Evolutionary conservation across 192 early-diverging fungal species (phyloP).

Genomic region (Coemansia sp.): DNA sequence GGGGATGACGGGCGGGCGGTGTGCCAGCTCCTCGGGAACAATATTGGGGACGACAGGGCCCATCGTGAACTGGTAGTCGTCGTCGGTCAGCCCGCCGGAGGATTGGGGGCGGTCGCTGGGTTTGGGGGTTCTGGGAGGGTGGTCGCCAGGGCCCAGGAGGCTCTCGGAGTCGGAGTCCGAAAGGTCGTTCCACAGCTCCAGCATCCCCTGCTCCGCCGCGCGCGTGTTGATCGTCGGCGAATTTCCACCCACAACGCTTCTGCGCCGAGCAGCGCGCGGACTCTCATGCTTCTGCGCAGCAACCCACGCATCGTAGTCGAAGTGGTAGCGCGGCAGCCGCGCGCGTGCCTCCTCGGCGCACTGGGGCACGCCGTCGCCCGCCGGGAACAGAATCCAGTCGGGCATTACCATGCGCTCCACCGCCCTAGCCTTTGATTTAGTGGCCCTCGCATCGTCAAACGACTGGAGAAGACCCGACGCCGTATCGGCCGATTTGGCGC

Average conservation of each 20-base stretch:
- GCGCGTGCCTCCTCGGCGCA: slow-evolving; percentile 42
- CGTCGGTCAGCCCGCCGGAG: slow-evolving; percentile 4
- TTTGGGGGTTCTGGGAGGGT: neutral
- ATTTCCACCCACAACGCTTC: slow-evolving; percentile 8
- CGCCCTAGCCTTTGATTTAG: neutral
- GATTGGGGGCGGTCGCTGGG: neutral
- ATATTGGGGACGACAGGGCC: slow-evolving; percentile 47
- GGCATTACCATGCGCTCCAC: slow-evolving; percentile 47
- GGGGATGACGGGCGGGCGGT: slow-evolving; percentile 19
- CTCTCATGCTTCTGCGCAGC: neutral
- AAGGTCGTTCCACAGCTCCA: slow-evolving; percentile 43
- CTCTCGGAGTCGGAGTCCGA: slow-evolving; percentile 19
- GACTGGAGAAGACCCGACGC: slow-evolving; percentile 11
- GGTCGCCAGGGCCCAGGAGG: neutral
- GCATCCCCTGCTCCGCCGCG: slow-evolving; percentile 44
- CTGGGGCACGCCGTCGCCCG: slow-evolving; percentile 25
- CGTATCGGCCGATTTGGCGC: neutral
- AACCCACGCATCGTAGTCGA: slow-evolving; percentile 24
- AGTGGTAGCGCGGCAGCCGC: slow-evolving; percentile 23
- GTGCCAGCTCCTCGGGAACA: slow-evolving; percentile 14
- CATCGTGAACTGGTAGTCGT: slow-evolving; percentile 56
- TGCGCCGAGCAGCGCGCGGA: slow-evolving; percentile 13
- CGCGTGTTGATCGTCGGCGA: slow-evolving; percentile 51
- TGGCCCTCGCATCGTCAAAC: neutral
- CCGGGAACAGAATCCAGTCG: slow-evolving; percentile 25